These are phyloP conservation scores for Biscutella auriculata DNA, from an alignment of 441 rosid species.

Conservation along the genomic window DNA sequence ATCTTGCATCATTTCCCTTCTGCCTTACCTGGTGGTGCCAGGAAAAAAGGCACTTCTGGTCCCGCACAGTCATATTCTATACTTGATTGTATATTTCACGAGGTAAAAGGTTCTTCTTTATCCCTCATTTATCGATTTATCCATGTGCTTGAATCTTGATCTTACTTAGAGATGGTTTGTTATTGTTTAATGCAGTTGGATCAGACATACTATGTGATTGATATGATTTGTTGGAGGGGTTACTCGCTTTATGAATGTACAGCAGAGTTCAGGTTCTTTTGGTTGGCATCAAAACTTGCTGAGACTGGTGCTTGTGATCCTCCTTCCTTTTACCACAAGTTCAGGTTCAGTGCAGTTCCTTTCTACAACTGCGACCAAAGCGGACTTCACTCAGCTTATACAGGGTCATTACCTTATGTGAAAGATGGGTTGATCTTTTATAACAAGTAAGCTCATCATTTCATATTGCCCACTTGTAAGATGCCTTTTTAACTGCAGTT, in stretches of 20 bases:
- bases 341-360: slow-evolving; percentile 50
- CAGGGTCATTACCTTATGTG: slow-evolving; percentile 49
- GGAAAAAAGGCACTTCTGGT: slow-evolving; percentile 48
- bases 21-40: slow-evolving; percentile 70
- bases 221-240: slow-evolving; percentile 88
- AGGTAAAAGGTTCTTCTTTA: slow-evolving; percentile 33
- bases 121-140: background rate
- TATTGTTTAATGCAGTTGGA: slow-evolving; percentile 37
- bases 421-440: slow-evolving; percentile 84
- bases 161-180: slow-evolving; percentile 2
- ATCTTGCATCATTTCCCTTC: slow-evolving; percentile 81
- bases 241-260: slow-evolving; percentile 81
- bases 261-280: slow-evolving; percentile 83
- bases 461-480: background rate
- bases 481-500: background rate
- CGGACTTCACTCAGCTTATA: slow-evolving; percentile 55
- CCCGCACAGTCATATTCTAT: slow-evolving; percentile 66
- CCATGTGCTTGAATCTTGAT: background rate
- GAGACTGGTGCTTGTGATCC: slow-evolving; percentile 77
- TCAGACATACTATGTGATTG: slow-evolving; percentile 85
- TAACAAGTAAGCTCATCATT: slow-evolving; percentile 56
- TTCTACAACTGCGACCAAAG: slow-evolving; percentile 59
- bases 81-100: slow-evolving; percentile 90
- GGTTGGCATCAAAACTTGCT: slow-evolving; percentile 78
- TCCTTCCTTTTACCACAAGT: slow-evolving; percentile 63